These are phyloP conservation scores for Alternaria arborescens DNA, from an alignment of 2,329 filamentous ascomycete species.

Conservation along the genomic window DNA sequence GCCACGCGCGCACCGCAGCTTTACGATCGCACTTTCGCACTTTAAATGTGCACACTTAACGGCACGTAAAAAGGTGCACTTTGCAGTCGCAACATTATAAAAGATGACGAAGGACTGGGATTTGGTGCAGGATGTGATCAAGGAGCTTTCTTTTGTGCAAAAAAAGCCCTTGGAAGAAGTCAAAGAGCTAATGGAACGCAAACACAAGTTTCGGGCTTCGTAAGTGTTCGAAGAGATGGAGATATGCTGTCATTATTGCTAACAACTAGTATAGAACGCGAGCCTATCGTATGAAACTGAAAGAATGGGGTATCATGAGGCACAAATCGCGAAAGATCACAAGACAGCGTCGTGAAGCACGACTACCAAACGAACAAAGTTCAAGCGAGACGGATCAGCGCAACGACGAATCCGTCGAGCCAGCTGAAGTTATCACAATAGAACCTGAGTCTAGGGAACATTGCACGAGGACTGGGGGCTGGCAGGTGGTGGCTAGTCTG, in stretches of 20 bases:
- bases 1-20: neutral
- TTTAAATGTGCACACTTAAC: neutral
- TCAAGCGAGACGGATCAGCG: conserved; percentile 9
- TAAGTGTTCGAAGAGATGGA: conserved; percentile 24
- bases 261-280: conserved; percentile 34
- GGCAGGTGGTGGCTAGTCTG: conserved; percentile 16
- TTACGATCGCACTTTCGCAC: neutral
- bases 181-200: conserved; percentile 44
- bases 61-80: neutral
- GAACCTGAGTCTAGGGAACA: neutral
- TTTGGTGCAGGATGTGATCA: conserved; percentile 40
- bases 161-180: conserved; percentile 47
- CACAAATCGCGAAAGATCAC: conserved; percentile 23
- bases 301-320: conserved; percentile 47
- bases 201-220: conserved; percentile 47
- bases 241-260: neutral
- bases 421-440: conserved; percentile 8
- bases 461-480: conserved; percentile 12
- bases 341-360: conserved; percentile 8
- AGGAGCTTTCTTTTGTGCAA: conserved; percentile 44
- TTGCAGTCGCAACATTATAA: neutral
- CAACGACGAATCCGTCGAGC: conserved; percentile 15
- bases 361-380: conserved; percentile 1
- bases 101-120: conserved; percentile 47
- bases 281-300: conserved; percentile 50